phyloP scores from a whole-genome alignment of 2,329 filamentous ascomycete species.

The Cordyceps tenuipes region DNA sequence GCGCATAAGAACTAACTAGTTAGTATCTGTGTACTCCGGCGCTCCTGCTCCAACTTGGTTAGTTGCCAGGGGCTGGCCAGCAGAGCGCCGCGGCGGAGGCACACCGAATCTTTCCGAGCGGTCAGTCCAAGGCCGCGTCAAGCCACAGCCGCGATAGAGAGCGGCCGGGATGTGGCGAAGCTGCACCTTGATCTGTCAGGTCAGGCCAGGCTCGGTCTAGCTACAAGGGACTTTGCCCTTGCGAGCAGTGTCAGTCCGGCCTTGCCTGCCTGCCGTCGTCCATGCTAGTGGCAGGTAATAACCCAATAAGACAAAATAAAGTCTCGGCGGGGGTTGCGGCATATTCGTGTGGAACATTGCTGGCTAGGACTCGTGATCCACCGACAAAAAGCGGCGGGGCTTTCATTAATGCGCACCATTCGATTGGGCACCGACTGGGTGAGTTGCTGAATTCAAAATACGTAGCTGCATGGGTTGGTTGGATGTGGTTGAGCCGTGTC shows the following conservation, averaged over 20 bases:
- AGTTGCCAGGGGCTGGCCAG: background rate
- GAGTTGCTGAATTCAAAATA: background rate
- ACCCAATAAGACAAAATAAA: background rate
- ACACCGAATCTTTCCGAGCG: background rate
- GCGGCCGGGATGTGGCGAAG: background rate
- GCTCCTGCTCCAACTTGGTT: background rate
- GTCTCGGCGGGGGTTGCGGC: background rate
- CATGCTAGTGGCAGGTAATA: background rate
- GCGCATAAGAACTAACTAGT: too few relatives aligned
- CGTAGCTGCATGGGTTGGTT: constrained; percentile 8
- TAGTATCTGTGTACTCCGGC: background rate
- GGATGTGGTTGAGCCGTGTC: background rate
- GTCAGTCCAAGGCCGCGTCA: background rate
- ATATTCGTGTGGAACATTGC: constrained; percentile 8
- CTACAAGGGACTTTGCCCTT: background rate
- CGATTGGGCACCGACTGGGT: constrained; percentile 9
- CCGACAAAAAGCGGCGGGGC: constrained; percentile 2
- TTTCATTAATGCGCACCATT: constrained; percentile 10
- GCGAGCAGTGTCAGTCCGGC: background rate
- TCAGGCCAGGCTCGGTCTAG: too few relatives aligned
- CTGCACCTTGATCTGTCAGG: background rate
- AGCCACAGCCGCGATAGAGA: background rate
- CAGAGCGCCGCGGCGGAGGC: background rate
- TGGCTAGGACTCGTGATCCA: background rate
- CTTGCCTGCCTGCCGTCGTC: background rate